A percentile compares a stretch with the other conserved stretches of the same genome.
These are phyloP conservation scores for Nothomitra cinnamomea DNA, from an alignment of 2,329 filamentous ascomycete genomes.

Conservation along the genomic window DNA sequence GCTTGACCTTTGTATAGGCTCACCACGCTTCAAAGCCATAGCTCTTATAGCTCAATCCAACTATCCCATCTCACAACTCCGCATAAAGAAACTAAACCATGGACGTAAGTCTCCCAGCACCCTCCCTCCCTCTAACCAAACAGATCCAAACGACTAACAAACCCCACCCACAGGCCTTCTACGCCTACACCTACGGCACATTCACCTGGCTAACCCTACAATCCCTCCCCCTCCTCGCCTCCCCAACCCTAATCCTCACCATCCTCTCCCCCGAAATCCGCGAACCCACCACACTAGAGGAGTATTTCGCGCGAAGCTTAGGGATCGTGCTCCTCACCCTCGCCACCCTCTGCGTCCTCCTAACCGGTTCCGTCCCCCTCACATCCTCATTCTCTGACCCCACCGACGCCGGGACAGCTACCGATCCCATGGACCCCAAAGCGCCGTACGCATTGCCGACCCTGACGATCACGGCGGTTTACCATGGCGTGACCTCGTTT, in stretches of 20 bases:
- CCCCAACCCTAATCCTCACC: slow-evolving; percentile 43
- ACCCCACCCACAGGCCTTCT: slow-evolving; percentile 3
- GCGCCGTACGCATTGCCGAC: slow-evolving; percentile 50
- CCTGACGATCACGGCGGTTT: slow-evolving; percentile 45
- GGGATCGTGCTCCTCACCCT: slow-evolving; percentile 51
- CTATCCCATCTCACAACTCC: not conserved
- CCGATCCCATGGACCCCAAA: slow-evolving; percentile 28
- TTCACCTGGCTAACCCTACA: slow-evolving; percentile 11
- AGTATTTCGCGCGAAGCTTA: slow-evolving; percentile 56
- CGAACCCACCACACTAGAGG: slow-evolving; percentile 43
- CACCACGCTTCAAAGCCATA: no score
- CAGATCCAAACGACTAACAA: not conserved
- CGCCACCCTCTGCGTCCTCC: slow-evolving; percentile 44
- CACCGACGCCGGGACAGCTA: slow-evolving; percentile 20
- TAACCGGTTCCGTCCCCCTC: slow-evolving; percentile 55
- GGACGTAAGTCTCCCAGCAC: not conserved
- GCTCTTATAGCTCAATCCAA: no score
- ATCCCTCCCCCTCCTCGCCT: slow-evolving; percentile 36
- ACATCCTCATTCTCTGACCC: slow-evolving; percentile 27
- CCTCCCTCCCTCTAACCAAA: not conserved
- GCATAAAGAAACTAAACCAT: not conserved
- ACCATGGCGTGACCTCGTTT: slow-evolving; percentile 45
- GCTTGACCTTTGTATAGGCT: no score
- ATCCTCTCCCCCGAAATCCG: slow-evolving; percentile 40
- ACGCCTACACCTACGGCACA: slow-evolving; percentile 4